Percentiles rank a stretch among this genome's conserved stretches.
Evolutionary conservation across 306 rosid genomes (phyloP).

Genomic region (Leucaena leucocephala): DNA sequence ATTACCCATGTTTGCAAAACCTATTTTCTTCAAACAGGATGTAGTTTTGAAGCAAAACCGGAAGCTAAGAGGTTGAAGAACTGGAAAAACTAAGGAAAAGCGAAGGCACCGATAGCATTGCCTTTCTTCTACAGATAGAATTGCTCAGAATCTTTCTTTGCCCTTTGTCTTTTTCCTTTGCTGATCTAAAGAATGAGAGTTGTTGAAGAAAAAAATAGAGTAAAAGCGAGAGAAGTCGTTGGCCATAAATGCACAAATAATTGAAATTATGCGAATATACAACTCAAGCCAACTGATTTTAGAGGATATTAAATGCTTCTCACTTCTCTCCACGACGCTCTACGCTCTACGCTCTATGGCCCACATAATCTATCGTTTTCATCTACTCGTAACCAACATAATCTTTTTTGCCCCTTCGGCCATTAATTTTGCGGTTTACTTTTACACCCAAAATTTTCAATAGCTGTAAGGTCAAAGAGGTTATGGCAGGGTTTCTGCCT

Average conservation of each 20-base stretch:
- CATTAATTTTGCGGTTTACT: neutral
- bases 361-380: conserved; percentile 15
- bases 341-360: neutral
- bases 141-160: neutral
- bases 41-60: neutral
- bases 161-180: neutral
- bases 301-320: conserved; percentile 39
- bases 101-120: neutral
- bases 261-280: conserved; percentile 32
- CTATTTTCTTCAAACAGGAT: neutral
- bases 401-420: neutral
- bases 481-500: neutral
- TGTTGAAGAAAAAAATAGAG: conserved; percentile 33
- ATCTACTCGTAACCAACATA: conserved; percentile 4
- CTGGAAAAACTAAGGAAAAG: conserved; percentile 21
- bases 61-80: conserved; percentile 9
- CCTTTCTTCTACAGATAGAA: neutral
- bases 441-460: neutral
- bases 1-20: conserved; percentile 67
- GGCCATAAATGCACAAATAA: conserved; percentile 41
- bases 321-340: conserved; percentile 23
- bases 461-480: neutral
- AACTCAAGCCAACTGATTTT: conserved; percentile 45
- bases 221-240: conserved; percentile 35
- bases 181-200: conserved; percentile 23